These are phyloP conservation scores for Trypethelium eluteriae DNA, from an alignment of 495 filamentous ascomycete species.

Conservation along the genomic window DNA sequence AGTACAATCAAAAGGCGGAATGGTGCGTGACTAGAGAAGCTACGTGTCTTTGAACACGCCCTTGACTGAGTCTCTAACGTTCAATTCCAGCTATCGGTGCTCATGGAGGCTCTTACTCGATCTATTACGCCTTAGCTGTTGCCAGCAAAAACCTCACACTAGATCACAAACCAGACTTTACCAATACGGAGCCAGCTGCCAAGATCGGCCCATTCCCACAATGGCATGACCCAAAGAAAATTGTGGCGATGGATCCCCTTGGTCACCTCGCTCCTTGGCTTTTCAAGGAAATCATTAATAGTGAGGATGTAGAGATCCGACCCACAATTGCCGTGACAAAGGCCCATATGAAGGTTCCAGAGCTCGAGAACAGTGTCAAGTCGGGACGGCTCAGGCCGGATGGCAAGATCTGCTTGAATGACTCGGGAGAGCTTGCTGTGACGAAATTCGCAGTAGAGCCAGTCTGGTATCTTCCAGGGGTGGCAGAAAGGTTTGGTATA, in stretches of 20 bases:
- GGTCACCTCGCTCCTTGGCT: conserved; percentile 84
- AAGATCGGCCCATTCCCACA: conserved; percentile 80
- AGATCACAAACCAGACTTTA: conserved; percentile 86
- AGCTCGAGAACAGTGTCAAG: conserved; percentile 80
- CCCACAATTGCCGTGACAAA: conserved; percentile 93
- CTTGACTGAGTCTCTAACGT: conserved; percentile 4
- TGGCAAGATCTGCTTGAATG: conserved; percentile 83
- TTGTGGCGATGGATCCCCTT: conserved; percentile 94
- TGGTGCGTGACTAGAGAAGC: conserved; percentile 44
- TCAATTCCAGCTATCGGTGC: conserved; percentile 53
- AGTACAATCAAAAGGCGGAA: conserved; percentile 79
- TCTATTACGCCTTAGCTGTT: conserved; percentile 91
- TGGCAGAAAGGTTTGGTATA: conserved; percentile 91
- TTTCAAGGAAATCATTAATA: conserved; percentile 59
- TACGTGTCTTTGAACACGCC: neutral
- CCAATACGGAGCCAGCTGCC: conserved; percentile 85
- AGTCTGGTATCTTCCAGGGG: conserved; percentile 89
- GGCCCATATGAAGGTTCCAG: conserved; percentile 94
- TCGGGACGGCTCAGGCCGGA: conserved; percentile 74
- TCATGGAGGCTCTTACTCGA: conserved; percentile 94
- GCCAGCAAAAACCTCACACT: conserved; percentile 79
- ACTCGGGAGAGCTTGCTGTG: conserved; percentile 76
- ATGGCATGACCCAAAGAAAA: conserved; percentile 88
- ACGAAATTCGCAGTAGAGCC: conserved; percentile 97
- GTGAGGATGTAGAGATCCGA: conserved; percentile 73